Evolutionary conservation across 257 asterid genomes (phyloP).

Genomic region (Ligustrum vulgare): DNA sequence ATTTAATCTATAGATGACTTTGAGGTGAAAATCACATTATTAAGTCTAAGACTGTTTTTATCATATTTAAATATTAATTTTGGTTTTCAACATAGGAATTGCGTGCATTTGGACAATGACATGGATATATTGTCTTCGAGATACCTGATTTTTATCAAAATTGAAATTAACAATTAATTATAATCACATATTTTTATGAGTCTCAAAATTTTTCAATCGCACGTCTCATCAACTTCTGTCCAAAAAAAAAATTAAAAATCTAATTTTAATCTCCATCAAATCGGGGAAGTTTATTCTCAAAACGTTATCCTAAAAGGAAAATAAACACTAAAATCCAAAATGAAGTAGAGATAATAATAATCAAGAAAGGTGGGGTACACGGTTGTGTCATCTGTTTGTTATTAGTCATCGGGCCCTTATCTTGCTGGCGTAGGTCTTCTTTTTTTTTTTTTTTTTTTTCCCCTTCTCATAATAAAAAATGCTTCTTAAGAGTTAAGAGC

Average conservation of each 20-base stretch:
- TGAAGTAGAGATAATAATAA: constrained; percentile 24
- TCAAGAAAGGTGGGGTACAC: constrained; percentile 9
- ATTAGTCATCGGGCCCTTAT: constrained; percentile 28
- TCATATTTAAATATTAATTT: neutral
- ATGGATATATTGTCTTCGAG: neutral
- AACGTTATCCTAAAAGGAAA: constrained; percentile 18
- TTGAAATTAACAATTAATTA: too few relatives aligned
- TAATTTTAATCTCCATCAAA: too few relatives aligned
- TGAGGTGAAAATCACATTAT: constrained; percentile 15
- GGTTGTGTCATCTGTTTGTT: neutral
- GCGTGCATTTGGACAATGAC: constrained; percentile 33
- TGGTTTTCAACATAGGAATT: constrained; percentile 28
- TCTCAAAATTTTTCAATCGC: too few relatives aligned
- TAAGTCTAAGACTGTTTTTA: neutral
- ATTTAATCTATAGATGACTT: constrained; percentile 18
- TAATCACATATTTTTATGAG: too few relatives aligned
- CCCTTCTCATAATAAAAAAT: constrained; percentile 21
- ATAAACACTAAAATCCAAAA: constrained; percentile 39
- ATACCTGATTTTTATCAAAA: too few relatives aligned
- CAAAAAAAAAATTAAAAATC: too few relatives aligned
- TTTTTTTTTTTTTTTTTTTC: constrained; percentile 14
- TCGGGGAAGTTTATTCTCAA: neutral
- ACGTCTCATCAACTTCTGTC: too few relatives aligned
- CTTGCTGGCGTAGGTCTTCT: constrained; percentile 38
- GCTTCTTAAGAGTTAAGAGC: neutral